Evolutionary conservation across 2,329 filamentous ascomycete species (phyloP), one percentile per base, ranked within the genome.

Genomic region (Teratosphaeria pseudoeucalypti): DNA sequence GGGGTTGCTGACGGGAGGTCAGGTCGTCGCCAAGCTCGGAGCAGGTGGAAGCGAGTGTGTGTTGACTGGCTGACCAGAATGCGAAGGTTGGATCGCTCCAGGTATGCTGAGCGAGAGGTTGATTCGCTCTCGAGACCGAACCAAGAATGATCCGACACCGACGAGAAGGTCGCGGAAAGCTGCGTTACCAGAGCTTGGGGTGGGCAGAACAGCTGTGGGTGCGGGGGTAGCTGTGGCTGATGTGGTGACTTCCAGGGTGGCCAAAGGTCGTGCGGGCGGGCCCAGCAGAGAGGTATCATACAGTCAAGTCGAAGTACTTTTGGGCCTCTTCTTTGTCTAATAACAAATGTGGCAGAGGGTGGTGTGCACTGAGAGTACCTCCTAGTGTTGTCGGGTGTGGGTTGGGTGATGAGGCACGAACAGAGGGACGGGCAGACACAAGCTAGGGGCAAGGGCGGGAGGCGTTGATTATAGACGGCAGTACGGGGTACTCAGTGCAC

Each of bases 261-360:
- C 43, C 6, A 49, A 10, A 49, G n/a, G 43, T n/a, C 43, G 43
- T 23, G 43, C 9, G 43, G 43, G n/a, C 5, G 23, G 23, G 23
- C 23, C 23, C 23, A 23, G 23, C 23, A 23, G 23, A 23, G 1
- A 23, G 23, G 23, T 23, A 10, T 5, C 2, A 11, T 19, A 23
- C 19, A 49, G 43, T 49, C 43, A 23, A 49, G 23, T 23, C 4
- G 5, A 19, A 23, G 43, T 49, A 49, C 23, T 23, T 23, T 58
- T 53, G 23, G 14, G 56, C 55, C 60, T 61, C 58, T n/a, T 56
- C 59, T 65, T 65, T 67, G 66, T 68, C 66, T 68, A 67, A 67
- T 70, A 68, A 68, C 66, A 68, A 65, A 65, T 59, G 57, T 61
- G 55, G 52, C 37, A 39, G 60, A 58, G 58, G 54, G 55, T 57